phyloP scores from a whole-genome alignment of 164 flowering plant genomes.

The Amborella trichopoda region DNA sequence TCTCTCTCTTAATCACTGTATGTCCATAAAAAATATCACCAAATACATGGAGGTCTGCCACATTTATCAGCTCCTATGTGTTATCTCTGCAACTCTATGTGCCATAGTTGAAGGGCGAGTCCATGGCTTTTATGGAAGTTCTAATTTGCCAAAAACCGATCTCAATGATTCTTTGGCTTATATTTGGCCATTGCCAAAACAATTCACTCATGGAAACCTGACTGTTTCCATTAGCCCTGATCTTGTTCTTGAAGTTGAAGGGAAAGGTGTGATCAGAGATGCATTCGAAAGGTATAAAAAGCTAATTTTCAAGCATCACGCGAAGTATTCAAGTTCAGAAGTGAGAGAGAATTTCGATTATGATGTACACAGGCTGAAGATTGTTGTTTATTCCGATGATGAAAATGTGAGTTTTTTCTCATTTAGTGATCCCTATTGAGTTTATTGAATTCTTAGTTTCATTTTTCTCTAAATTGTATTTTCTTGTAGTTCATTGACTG shows the following conservation, averaged over 20 bases:
- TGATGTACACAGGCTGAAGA: constrained; percentile 31
- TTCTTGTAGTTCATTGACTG: not conserved
- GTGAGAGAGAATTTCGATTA: constrained; percentile 13
- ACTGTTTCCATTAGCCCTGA: constrained; percentile 65
- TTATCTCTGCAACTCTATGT: not conserved
- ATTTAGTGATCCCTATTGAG: no score
- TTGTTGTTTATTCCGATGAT: constrained; percentile 17
- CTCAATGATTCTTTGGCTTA: constrained; percentile 29
- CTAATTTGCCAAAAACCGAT: no score
- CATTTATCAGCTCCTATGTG: not conserved
- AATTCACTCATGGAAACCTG: constrained; percentile 39
- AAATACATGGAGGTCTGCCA: not conserved
- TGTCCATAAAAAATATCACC: no score
- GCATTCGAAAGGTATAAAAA: constrained; percentile 54
- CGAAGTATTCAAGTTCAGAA: constrained; percentile 9
- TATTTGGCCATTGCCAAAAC: constrained; percentile 76
- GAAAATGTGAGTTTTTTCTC: constrained; percentile 17
- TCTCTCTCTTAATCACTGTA: no score
- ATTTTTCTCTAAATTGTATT: not conserved
- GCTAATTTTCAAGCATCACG: constrained; percentile 47
- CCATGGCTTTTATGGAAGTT: constrained; percentile 9
- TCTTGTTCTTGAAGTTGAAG: constrained; percentile 34
- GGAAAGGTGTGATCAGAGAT: constrained; percentile 39
- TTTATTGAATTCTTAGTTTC: not conserved
- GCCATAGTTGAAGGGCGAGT: constrained; percentile 4